Percentiles rank a stretch among this genome's conserved stretches.
Conservation (phyloP, 108 stramenopile species). For the Hondaea fermentalgiana region DNA sequence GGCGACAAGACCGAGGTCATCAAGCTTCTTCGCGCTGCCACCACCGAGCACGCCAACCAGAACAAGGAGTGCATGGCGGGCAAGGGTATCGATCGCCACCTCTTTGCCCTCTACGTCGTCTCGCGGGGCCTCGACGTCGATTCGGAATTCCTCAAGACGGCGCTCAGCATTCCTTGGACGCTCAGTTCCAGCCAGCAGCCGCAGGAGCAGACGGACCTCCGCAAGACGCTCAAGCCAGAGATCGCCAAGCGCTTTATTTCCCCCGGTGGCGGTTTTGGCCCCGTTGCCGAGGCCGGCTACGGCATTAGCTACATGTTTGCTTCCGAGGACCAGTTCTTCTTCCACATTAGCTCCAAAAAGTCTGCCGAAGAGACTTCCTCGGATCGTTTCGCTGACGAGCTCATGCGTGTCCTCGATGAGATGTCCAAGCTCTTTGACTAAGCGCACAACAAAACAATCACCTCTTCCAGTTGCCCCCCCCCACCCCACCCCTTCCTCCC, state of each 20-base stretch:
- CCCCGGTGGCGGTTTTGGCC: slow-evolving; percentile 27
- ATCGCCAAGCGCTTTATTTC: neutral
- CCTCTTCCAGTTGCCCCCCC: too few relatives aligned
- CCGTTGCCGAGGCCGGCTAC: slow-evolving; percentile 26
- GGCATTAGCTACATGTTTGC: slow-evolving; percentile 24
- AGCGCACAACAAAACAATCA: too few relatives aligned
- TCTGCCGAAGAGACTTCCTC: slow-evolving; percentile 1
- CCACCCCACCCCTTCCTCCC: too few relatives aligned
- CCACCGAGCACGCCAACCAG: neutral
- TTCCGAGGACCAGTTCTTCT: slow-evolving; percentile 20
- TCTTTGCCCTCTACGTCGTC: slow-evolving; percentile 30
- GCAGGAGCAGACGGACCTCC: slow-evolving; percentile 23
- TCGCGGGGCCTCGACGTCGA: slow-evolving; percentile 1
- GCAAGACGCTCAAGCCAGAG: neutral
- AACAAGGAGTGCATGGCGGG: neutral
- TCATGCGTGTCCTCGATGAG: neutral
- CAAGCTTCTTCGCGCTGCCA: neutral
- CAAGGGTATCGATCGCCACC: slow-evolving; percentile 17
- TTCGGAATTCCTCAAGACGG: slow-evolving; percentile 17
- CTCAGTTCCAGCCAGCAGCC: slow-evolving; percentile 23
- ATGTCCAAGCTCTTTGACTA: slow-evolving; percentile 13
- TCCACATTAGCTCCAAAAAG: slow-evolving; percentile 22
- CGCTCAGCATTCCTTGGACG: slow-evolving; percentile 5
- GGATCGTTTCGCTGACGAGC: neutral
- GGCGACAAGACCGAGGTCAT: neutral